phyloP scores from a whole-genome alignment of 2,329 filamentous ascomycete species.

The Plectosphaerella sp. region DNA sequence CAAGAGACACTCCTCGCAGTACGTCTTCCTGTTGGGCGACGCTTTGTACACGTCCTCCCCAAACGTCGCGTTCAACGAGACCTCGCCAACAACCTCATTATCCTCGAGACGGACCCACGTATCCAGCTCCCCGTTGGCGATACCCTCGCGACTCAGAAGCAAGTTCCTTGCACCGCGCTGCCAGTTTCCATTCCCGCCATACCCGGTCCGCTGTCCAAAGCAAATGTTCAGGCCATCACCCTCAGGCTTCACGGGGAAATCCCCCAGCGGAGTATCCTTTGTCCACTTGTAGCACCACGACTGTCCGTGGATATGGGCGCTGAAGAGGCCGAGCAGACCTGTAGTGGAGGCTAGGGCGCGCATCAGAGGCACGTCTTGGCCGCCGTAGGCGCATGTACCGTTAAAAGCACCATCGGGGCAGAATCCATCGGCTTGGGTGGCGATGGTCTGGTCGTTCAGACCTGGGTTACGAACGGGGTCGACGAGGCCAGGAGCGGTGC shows the following conservation, averaged over 20 bases:
- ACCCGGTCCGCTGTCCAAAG: slow-evolving; percentile 64
- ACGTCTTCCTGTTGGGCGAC: slow-evolving; percentile 31
- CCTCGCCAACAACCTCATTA: slow-evolving; percentile 42
- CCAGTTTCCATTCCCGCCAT: slow-evolving; percentile 66
- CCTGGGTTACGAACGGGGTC: slow-evolving; percentile 34
- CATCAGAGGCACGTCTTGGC: slow-evolving; percentile 60
- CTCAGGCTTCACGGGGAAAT: slow-evolving; percentile 54
- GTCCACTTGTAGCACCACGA: slow-evolving; percentile 54
- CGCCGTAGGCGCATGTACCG: slow-evolving; percentile 35
- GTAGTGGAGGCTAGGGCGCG: slow-evolving; percentile 48
- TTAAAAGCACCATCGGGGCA: slow-evolving; percentile 33
- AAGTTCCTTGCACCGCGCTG: slow-evolving; percentile 57
- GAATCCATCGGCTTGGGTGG: slow-evolving; percentile 38
- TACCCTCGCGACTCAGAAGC: slow-evolving; percentile 34
- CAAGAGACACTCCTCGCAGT: not conserved
- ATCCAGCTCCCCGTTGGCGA: slow-evolving; percentile 38
- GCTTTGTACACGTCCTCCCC: slow-evolving; percentile 49
- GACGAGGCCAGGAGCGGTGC: slow-evolving; percentile 29
- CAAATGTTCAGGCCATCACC: slow-evolving; percentile 39
- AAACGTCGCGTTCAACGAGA: slow-evolving; percentile 56
- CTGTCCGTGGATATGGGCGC: slow-evolving; percentile 63
- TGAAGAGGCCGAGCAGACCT: slow-evolving; percentile 55
- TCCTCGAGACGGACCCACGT: slow-evolving; percentile 61
- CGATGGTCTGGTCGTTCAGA: slow-evolving; percentile 35
- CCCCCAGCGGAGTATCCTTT: slow-evolving; percentile 28